These are phyloP conservation scores for Skeletonema marinoi DNA, from an alignment of 108 stramenopile species.

Conservation along the genomic window DNA sequence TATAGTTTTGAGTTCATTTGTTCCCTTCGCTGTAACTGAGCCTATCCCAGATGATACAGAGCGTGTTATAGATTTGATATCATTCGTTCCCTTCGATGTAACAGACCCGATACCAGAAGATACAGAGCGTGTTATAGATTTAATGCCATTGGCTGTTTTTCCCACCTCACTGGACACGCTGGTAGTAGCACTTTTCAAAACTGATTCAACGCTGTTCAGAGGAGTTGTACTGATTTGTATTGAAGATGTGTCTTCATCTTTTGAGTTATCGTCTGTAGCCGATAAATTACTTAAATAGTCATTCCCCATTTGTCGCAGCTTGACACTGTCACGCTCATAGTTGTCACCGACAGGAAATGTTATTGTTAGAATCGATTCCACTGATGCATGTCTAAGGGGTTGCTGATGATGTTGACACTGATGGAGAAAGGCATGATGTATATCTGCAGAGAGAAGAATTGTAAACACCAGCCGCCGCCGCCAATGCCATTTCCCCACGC, in stretches of 20 bases:
- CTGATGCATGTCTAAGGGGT: background rate
- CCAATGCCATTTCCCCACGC: background rate
- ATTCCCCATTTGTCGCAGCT: background rate
- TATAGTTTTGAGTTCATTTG: background rate
- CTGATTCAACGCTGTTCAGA: background rate
- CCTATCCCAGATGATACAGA: conserved; percentile 4
- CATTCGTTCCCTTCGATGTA: background rate
- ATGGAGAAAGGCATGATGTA: background rate
- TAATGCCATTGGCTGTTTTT: background rate
- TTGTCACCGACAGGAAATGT: background rate
- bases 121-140: conserved; percentile 1
- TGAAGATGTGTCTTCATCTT: background rate
- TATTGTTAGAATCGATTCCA: background rate
- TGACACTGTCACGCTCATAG: background rate
- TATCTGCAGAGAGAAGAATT: background rate
- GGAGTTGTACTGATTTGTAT: background rate
- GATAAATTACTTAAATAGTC: background rate
- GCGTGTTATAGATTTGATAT: background rate
- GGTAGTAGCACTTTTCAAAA: background rate
- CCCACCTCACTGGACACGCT: conserved; percentile 2
- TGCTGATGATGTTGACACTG: background rate
- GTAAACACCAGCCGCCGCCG: background rate
- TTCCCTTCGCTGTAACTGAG: background rate
- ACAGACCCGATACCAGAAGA: conserved; percentile 7
- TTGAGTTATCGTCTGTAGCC: background rate